Percentiles rank a stretch among this genome's conserved stretches.
Conservation (phyloP, 257 asterid species). For the Apocynum venetum region DNA sequence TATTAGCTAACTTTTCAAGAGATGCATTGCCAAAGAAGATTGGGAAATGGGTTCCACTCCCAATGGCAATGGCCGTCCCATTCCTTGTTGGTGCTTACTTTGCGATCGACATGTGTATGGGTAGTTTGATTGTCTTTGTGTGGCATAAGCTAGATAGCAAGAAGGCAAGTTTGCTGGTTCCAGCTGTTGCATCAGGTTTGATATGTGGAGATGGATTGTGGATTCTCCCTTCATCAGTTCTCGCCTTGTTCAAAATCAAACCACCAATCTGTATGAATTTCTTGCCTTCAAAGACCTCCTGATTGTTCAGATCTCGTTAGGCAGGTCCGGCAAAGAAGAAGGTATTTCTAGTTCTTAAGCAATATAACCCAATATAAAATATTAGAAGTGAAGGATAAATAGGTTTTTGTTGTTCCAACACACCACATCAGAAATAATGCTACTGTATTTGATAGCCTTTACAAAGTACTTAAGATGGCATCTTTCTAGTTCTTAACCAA, state of each 20-base stretch:
- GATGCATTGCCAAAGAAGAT: conserved; percentile 20
- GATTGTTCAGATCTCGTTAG: not conserved
- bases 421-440: not conserved
- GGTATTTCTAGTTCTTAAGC: not conserved
- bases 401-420: not conserved
- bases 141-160: conserved; percentile 21
- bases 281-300: conserved; percentile 13
- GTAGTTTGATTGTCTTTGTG: conserved; percentile 23
- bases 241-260: conserved; percentile 20
- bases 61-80: conserved; percentile 40
- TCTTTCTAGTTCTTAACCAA: no score
- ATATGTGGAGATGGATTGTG: conserved; percentile 38
- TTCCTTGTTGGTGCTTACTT: conserved; percentile 34
- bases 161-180: conserved; percentile 27
- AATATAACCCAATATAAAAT: not conserved
- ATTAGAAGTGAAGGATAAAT: not conserved
- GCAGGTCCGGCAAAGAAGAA: not conserved
- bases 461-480: not conserved
- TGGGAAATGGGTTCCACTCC: conserved; percentile 28
- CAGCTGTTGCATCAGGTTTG: conserved; percentile 36
- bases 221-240: conserved; percentile 29
- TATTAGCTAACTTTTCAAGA: conserved; percentile 21
- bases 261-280: conserved; percentile 32
- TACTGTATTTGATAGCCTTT: not conserved
- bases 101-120: conserved; percentile 34